A percentile compares a stretch with the other conserved stretches of the same genome.
Evolutionary conservation across 352 stramenopile species (phyloP).

Genomic region (Globisporangium iwayamae): DNA sequence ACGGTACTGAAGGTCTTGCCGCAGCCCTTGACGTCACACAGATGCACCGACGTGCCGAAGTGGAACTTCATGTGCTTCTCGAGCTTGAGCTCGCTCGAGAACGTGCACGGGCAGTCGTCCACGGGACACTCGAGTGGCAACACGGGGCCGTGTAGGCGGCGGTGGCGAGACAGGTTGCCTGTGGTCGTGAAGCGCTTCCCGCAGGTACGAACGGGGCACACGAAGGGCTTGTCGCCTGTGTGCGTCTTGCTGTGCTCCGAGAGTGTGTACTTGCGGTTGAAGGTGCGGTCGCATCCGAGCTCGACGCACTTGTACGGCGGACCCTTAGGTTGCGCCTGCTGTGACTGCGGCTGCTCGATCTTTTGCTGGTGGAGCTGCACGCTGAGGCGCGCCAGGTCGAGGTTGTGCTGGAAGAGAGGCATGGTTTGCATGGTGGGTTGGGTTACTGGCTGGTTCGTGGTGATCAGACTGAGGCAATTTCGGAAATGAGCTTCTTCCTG

Average conservation of each 20-base stretch:
- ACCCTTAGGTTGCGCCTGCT: neutral
- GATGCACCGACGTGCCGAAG: constrained; percentile 24
- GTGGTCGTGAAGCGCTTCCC: constrained; percentile 49
- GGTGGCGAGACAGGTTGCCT: constrained; percentile 48
- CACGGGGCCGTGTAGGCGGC: constrained; percentile 38
- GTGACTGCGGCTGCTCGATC: neutral
- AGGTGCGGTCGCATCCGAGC: constrained; percentile 20
- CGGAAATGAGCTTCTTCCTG: neutral
- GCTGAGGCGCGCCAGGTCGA: constrained; percentile 4
- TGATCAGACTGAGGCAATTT: constrained; percentile 4
- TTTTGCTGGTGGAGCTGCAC: neutral
- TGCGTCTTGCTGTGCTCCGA: constrained; percentile 53
- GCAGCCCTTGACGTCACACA: constrained; percentile 11
- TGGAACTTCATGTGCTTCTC: constrained; percentile 48
- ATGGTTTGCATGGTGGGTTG: constrained; percentile 2
- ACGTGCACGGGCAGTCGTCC: constrained; percentile 26
- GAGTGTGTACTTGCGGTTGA: constrained; percentile 50
- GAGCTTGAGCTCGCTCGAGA: constrained; percentile 34
- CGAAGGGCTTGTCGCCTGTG: constrained; percentile 46
- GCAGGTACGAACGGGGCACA: constrained; percentile 35
- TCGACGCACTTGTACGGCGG: constrained; percentile 20
- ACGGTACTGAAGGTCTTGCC: constrained; percentile 23
- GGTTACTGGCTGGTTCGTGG: neutral
- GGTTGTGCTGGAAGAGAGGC: neutral
- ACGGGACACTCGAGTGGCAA: constrained; percentile 30